Base-by-base conservation (phyloP, 148 eudicot species). In the Heliamphora exappendiculata region DNA sequence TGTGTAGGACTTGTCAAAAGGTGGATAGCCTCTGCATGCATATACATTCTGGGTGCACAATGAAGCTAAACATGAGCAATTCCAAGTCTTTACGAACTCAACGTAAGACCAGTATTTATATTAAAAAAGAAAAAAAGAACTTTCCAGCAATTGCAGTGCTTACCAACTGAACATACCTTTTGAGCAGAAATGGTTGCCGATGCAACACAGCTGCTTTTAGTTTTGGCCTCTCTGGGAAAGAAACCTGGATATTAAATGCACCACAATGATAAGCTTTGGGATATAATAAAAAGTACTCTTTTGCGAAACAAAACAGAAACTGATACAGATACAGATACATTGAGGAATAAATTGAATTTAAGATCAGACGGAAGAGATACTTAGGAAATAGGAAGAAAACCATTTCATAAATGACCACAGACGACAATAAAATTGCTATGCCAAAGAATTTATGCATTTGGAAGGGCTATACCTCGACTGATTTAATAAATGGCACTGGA, bases 151-250 rank as follows among this genome's bases (percentile, higher is more conserved):
- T 41, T 16, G 24, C 76, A 73, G 67, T 39, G 33, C 66, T 73
- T 24, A 7, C 36, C 24, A 29, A 16, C 24, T 55, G 36, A 55
- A 11, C 22, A 41, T 72, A 87, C 89, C 87, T 87, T 84, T 87
- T 82, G 44, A 87, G 78, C 71, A 79, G 71, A 77, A 84, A 84
- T 29, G 87, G 89, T 73, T 80, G 87, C 74, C 76, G 76, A 42
- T 67, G 42, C 55, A 87, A 82, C 55, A 81, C 51, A 68, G 86
- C 84, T 31, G 79, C 70, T 82, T 84, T 84, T 57, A 87, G 75
- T 66, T 84, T 87, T 34, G 87, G 89, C 72, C 89, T 84, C 75
- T 84, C 89, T 12, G 89, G 87, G 68, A 87, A 87, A 11, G 89
- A 82, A 72, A 87, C 79, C 89, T 87, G 80, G 20, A 73, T 72